A percentile compares a stretch with the other conserved stretches of the same genome.
phyloP scores from a whole-genome alignment of 345 rosid genomes.

The Rhodamnia rubescens region DNA sequence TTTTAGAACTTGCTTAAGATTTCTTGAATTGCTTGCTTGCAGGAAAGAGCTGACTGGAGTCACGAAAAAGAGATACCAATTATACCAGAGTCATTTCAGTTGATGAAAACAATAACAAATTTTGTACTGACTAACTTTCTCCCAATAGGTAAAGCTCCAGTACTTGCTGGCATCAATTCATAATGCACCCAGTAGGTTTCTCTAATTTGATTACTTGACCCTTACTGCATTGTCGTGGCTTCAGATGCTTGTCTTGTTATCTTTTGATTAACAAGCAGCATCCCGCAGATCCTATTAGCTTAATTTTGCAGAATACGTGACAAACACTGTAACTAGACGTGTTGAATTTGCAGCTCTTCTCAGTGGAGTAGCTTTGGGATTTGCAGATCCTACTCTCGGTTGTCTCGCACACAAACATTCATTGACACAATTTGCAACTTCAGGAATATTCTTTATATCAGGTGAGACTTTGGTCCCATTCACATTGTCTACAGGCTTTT shows the following conservation, averaged over 20 bases:
- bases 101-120: neutral
- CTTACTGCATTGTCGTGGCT: neutral
- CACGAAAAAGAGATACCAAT: neutral
- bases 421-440: slow-evolving; percentile 12
- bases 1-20: neutral
- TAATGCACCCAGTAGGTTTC: neutral
- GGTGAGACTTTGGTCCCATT: slow-evolving; percentile 1
- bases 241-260: neutral
- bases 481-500: neutral
- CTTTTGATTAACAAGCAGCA: neutral
- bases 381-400: slow-evolving; percentile 10
- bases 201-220: neutral
- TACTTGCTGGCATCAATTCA: neutral
- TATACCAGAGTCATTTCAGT: neutral
- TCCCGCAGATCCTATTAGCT: neutral
- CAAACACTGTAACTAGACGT: neutral
- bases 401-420: slow-evolving; percentile 9
- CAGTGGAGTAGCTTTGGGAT: slow-evolving; percentile 12
- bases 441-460: slow-evolving; percentile 17
- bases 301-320: neutral
- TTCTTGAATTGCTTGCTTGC: neutral
- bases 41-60: slow-evolving; percentile 3
- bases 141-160: slow-evolving; percentile 9
- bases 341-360: slow-evolving; percentile 3
- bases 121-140: slow-evolving; percentile 13